phyloP scores from a whole-genome alignment of 2,329 filamentous ascomycete species.

The Exophiala mesophila region DNA sequence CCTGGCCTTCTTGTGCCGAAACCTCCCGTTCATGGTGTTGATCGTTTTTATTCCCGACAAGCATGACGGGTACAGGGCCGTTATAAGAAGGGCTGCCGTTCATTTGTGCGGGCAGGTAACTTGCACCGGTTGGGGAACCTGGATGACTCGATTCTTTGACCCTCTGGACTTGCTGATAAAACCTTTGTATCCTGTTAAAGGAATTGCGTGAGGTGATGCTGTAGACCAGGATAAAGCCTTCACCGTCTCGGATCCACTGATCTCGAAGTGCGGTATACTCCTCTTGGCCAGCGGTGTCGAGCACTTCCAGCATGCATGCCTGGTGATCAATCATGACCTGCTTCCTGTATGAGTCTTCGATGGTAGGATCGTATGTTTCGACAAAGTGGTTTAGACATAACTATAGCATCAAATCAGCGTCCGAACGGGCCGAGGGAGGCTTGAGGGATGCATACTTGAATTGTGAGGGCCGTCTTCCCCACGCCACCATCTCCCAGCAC shows the following conservation, averaged over 20 bases:
- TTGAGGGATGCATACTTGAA: conserved; percentile 65
- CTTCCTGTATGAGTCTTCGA: conserved; percentile 65
- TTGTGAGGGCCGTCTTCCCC: conserved; percentile 88
- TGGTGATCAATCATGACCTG: conserved; percentile 83
- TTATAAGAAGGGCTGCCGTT: conserved; percentile 41
- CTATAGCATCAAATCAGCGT: too few relatives aligned
- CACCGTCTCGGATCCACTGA: conserved; percentile 97
- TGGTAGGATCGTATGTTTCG: conserved; percentile 73
- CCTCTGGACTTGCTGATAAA: conserved; percentile 93
- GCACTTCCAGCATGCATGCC: conserved; percentile 94
- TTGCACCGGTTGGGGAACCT: conserved; percentile 48
- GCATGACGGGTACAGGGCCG: conserved; percentile 79
- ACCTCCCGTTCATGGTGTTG: conserved; percentile 93
- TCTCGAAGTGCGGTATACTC: conserved; percentile 96
- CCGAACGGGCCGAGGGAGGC: too few relatives aligned
- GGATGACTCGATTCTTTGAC: conserved; percentile 79
- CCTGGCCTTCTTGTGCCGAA: conserved; percentile 91
- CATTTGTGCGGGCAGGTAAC: conserved; percentile 47
- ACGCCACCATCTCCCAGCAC: conserved; percentile 91
- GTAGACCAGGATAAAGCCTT: conserved; percentile 96
- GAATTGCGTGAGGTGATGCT: conserved; percentile 96
- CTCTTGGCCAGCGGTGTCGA: conserved; percentile 96
- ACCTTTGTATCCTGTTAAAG: conserved; percentile 89
- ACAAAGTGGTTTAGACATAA: conserved; percentile 97
- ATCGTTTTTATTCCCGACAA: conserved; percentile 98